A percentile compares a stretch with the other conserved stretches of the same genome.
phyloP scores from a whole-genome alignment of 2,329 filamentous ascomycete species.

The Hansfordia pulvinata region DNA sequence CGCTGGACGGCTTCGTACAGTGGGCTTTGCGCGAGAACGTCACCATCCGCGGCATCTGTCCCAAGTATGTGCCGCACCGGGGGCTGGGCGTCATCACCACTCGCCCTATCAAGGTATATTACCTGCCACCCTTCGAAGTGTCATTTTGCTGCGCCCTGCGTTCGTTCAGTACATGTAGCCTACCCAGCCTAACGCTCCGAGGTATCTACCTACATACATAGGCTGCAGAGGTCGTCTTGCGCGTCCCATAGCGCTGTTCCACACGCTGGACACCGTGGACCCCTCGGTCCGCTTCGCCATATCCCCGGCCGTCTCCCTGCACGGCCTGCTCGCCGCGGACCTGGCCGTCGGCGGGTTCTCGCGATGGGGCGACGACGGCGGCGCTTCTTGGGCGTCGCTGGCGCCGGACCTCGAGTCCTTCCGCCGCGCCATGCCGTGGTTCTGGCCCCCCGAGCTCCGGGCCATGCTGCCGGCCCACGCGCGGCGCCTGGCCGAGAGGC shows the following conservation, averaged over 20 bases:
- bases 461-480: neutral
- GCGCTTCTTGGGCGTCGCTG: neutral
- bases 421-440: neutral
- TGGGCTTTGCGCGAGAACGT: neutral
- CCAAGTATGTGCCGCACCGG: neutral
- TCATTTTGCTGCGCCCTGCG: no score
- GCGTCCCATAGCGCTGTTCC: neutral
- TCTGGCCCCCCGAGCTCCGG: neutral
- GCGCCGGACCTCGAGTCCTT: neutral
- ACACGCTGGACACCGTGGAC: neutral
- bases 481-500: neutral
- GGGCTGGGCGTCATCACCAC: neutral
- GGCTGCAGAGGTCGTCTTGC: no score
- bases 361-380: neutral
- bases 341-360: neutral
- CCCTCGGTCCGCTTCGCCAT: neutral
- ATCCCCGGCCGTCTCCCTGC: neutral
- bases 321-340: neutral
- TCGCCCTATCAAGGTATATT: conserved; percentile 1
- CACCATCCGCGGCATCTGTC: neutral
- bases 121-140: no score
- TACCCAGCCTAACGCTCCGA: no score
- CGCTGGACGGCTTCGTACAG: neutral
- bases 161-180: no score
- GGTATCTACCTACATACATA: no score